These are phyloP conservation scores for Rosa multiflora DNA, from an alignment of 306 rosid species.

Conservation along the genomic window DNA sequence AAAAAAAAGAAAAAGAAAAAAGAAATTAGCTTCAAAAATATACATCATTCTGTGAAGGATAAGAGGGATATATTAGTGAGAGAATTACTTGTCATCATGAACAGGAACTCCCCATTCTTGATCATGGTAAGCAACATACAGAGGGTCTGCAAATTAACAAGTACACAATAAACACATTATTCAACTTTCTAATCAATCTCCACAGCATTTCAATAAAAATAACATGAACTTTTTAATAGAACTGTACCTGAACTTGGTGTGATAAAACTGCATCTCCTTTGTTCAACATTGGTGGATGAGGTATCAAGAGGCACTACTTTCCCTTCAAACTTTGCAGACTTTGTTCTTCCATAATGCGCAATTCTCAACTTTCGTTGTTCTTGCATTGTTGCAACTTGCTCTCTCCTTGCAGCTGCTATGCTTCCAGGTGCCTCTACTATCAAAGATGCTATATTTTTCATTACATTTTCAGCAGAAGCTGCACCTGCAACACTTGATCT, in stretches of 20 bases:
- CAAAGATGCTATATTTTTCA: conserved; percentile 54
- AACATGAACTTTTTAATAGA: background rate
- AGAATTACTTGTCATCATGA: conserved; percentile 80
- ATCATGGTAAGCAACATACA: conserved; percentile 84
- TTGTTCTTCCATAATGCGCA: conserved; percentile 85
- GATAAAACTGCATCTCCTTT: conserved; percentile 74
- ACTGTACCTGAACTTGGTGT: conserved; percentile 65
- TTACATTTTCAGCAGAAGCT: conserved; percentile 22
- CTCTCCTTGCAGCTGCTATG: conserved; percentile 83
- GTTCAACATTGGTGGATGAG: conserved; percentile 25
- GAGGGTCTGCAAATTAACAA: conserved; percentile 48
- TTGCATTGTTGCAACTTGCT: conserved; percentile 64
- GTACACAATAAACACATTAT: background rate
- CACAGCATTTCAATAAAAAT: background rate
- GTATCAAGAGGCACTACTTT: conserved; percentile 50
- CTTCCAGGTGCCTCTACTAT: conserved; percentile 82
- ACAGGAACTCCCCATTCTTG: conserved; percentile 95
- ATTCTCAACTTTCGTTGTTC: conserved; percentile 58
- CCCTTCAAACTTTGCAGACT: conserved; percentile 57
- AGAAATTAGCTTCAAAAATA: background rate
- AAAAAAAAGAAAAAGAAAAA: background rate
- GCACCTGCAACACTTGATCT: conserved; percentile 2
- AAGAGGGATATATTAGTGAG: background rate
- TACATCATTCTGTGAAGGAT: background rate
- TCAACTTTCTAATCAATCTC: background rate